Base-by-base conservation (phyloP, 1,284 basidiomycete species). In the Heliocybe sulcata region DNA sequence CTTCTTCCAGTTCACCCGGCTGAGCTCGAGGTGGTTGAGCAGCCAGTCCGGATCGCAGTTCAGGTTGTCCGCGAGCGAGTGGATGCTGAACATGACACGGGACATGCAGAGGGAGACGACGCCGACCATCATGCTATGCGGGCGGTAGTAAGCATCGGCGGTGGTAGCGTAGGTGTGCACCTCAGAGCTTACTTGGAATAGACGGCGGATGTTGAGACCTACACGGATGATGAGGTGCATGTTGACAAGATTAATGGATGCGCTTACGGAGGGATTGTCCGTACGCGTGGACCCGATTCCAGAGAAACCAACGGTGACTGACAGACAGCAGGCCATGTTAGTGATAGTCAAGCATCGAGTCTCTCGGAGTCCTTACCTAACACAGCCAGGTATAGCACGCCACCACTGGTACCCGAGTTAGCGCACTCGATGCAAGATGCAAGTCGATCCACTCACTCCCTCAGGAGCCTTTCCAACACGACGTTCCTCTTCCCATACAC, bases 11-110 rank as follows among this genome's bases (percentile, higher is more conserved):
- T 58, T 61, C 10, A 68, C 59, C 25, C 67, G 63, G 51, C 57
- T 61, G 19, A 69, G 64, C 59, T 69, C 67, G 20, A 66, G 61
- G 55, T 65, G 60, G 57, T 63, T 68, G 42, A 69, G 61, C 2
- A 69, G 59, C 63, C 64, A 64, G 47, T 60, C 56, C 16, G 64
- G 63, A 22, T 62, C 58, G 50, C 64, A 59, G 0, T 60, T 62
- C 27, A 69, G 62, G 11, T 59, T 59, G 2, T 62, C 62, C 12
- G 68, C 68, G 20, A 69, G 61, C 10, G 65, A 68, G 47, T 62
- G 65, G 50, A 67, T 67, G 58, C 61, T 63, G 19, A 68, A 61
- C 60, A 68, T 68, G 16, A 68, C 60, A 3, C 64, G 65, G 9
- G 67, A 69, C n/a, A 67, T 64, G 11, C 65, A 60, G 10, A 66